Conservation (phyloP, 1,139 yeast species). For the Taphrina flavorubra region DNA sequence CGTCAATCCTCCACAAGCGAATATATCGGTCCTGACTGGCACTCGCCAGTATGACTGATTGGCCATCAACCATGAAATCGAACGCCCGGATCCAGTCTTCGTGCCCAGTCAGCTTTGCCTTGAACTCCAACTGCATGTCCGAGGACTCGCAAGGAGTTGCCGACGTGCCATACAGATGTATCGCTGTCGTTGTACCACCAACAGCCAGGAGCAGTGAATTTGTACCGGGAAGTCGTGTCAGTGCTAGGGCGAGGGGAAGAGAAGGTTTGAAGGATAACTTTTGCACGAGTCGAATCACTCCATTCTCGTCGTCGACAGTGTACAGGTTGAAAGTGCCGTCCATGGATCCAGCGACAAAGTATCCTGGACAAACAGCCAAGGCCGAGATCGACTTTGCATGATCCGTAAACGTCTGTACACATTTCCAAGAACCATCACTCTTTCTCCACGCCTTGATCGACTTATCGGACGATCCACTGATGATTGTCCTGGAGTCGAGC, state of each 20-base stretch:
- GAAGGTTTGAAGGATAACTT: conserved; percentile 51
- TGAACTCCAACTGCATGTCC: conserved; percentile 49
- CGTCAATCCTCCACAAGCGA: conserved; percentile 69
- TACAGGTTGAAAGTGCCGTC: conserved; percentile 66
- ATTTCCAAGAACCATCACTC: conserved; percentile 45
- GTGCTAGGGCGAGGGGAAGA: conserved; percentile 68
- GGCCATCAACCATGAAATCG: conserved; percentile 60
- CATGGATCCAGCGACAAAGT: conserved; percentile 68
- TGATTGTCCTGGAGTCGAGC: conserved; percentile 55
- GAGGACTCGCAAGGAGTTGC: neutral
- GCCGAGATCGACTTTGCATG: conserved; percentile 62
- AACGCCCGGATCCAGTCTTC: conserved; percentile 91
- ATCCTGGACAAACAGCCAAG: conserved; percentile 53
- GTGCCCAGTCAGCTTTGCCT: conserved; percentile 75
- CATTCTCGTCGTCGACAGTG: conserved; percentile 48
- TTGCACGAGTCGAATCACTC: conserved; percentile 43
- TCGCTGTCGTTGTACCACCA: conserved; percentile 71
- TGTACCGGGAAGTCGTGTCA: conserved; percentile 54
- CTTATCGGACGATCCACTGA: conserved; percentile 72
- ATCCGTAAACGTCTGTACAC: conserved; percentile 51
- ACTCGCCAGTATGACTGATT: conserved; percentile 68
- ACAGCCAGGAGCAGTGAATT: conserved; percentile 62
- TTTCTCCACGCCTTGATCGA: conserved; percentile 65
- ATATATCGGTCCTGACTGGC: conserved; percentile 92
- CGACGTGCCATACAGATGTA: conserved; percentile 58